Base-by-base conservation (phyloP, 371 early-diverging fungal genomes). In the Blastocladiella emersonii region DNA sequence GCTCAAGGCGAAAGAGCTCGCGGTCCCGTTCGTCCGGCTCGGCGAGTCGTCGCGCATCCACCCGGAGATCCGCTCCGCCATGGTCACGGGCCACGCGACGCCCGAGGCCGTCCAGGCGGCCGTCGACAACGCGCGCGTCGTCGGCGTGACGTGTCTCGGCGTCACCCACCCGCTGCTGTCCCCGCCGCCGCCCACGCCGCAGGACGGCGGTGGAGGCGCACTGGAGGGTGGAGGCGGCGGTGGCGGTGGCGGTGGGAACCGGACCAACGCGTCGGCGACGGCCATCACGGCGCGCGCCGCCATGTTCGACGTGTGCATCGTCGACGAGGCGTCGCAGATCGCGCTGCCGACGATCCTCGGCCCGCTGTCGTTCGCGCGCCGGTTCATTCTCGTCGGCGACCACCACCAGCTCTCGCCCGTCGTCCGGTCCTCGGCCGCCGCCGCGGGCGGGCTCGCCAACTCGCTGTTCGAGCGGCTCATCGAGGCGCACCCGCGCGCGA, bases 271-370 rank as follows among this genome's bases (percentile, higher is more conserved):
- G 7, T 5, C 39, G 7, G 13, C 5, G 7, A 13, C 5, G 7
- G 39, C 39, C 7, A 44, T 17, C 4, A 44, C 8, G 4, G 17
- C 8, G 21, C 45, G 19, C 23, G 19, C 8, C 10, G 10, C 45
- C 10, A 3, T 8, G 19, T 99, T 99, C 75, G 99, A 99, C 72
- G 95, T 88, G 72, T 98, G 93, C 69, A 94, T 99, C 57, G 87
- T 98, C 27, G 99, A 99, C 72, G 99, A 99, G 70, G 99, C 99
- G 10, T 92, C 98, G 1, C 99, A 99, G 71, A 84, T 97, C 44
- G 92, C 93, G 17, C 73, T 99, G 44, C 98, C 98, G 0, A 87
- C 88, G 1, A 87, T 92, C 65, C 66, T 99, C 45, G 96, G 98
- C 0, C 98, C 99, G 3, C 71, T 98, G 45, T 77, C 84, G n/a